Evolutionary conservation across 2,329 filamentous ascomycete genomes (phyloP).

Genomic region (Chaetomium olivaceum): DNA sequence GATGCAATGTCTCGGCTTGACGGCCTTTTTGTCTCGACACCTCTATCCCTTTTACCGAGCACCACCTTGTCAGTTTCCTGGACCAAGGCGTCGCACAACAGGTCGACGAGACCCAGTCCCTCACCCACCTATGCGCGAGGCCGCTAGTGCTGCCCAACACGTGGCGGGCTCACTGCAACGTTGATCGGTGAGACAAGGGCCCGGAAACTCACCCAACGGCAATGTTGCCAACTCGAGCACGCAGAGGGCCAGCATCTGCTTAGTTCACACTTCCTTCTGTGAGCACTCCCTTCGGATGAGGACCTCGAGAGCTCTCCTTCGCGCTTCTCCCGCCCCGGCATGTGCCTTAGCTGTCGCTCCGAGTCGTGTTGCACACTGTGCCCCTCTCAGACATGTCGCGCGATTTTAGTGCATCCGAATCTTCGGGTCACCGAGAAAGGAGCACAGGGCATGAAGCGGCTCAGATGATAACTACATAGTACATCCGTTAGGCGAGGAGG

Average conservation of each 20-base stretch:
- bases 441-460: no score
- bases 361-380: constrained; percentile 33
- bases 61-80: background rate
- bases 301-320: background rate
- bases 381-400: constrained; percentile 34
- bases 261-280: background rate
- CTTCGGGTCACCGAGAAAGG: constrained; percentile 39
- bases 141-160: constrained; percentile 20
- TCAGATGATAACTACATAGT: background rate
- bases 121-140: constrained; percentile 12
- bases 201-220: background rate
- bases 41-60: background rate
- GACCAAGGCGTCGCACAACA: constrained; percentile 5
- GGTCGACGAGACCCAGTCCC: background rate
- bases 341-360: background rate
- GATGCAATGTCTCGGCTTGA: background rate
- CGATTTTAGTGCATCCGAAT: constrained; percentile 44
- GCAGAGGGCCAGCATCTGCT: constrained; percentile 4
- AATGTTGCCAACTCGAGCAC: constrained; percentile 6
- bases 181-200: constrained; percentile 16
- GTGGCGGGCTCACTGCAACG: constrained; percentile 23
- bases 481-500: background rate
- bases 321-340: background rate
- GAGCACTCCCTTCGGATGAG: background rate
- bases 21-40: background rate